Evolutionary conservation across 176 grass and related monocot genomes (phyloP).

Genomic region (Phoenix dactylifera): DNA sequence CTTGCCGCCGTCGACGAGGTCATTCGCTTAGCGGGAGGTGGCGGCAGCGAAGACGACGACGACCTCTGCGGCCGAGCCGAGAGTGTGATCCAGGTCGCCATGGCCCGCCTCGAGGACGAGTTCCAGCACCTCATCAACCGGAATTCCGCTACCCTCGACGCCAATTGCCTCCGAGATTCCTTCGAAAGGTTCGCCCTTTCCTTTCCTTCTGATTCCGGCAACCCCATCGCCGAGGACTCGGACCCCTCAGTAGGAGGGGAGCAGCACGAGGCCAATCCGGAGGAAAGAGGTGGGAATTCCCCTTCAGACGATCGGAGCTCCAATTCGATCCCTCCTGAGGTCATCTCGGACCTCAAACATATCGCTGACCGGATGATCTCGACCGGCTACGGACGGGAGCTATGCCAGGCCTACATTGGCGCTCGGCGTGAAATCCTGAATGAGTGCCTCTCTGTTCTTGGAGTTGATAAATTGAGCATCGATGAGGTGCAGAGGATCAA

Average conservation of each 20-base stretch:
- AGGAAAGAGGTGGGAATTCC: too few species aligned
- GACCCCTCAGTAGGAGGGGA: neutral
- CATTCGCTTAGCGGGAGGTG: constrained; percentile 1
- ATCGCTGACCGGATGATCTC: constrained; percentile 5
- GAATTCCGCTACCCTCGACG: constrained; percentile 26
- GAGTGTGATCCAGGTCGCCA: constrained; percentile 58
- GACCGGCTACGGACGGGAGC: neutral
- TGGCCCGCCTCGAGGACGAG: constrained; percentile 70
- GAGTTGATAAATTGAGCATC: constrained; percentile 1
- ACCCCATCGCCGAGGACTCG: neutral
- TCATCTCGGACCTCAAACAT: neutral
- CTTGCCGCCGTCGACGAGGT: constrained; percentile 49
- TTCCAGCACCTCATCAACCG: constrained; percentile 75
- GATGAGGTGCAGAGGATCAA: constrained; percentile 9
- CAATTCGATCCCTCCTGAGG: constrained; percentile 5
- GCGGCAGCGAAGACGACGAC: constrained; percentile 6
- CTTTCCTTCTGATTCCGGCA: constrained; percentile 1
- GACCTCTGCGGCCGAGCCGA: constrained; percentile 30
- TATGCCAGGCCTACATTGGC: neutral
- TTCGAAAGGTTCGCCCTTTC: constrained; percentile 62
- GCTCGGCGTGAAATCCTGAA: neutral
- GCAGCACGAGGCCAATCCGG: neutral
- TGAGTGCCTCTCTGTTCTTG: neutral
- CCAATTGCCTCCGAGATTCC: constrained; percentile 38
- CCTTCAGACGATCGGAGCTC: neutral